Evolutionary conservation across 345 rosid genomes (phyloP).

Genomic region (Carallia brachiata): DNA sequence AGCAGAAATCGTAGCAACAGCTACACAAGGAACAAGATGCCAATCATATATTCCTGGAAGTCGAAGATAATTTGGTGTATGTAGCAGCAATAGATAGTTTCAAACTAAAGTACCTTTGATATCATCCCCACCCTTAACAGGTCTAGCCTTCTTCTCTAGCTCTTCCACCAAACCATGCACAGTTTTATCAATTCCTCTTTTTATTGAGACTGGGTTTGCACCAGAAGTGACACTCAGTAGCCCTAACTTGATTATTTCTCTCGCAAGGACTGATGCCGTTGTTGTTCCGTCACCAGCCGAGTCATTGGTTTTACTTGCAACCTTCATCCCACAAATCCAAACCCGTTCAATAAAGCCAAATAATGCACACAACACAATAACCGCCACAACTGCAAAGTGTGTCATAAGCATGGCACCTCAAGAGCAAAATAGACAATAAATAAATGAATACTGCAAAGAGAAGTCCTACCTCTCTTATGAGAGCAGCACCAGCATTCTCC

Average conservation of each 20-base stretch:
- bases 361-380: not conserved
- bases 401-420: too few species aligned
- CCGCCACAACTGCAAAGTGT: not conserved
- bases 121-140: constrained; percentile 88
- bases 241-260: constrained; percentile 88
- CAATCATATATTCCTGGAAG: not conserved
- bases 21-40: constrained; percentile 26
- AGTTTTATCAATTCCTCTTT: constrained; percentile 91
- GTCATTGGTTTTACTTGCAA: constrained; percentile 98
- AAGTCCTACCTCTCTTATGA: constrained; percentile 84
- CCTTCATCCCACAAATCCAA: constrained; percentile 39
- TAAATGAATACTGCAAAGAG: not conserved
- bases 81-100: not conserved
- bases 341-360: not conserved
- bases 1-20: constrained; percentile 91
- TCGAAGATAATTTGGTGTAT: not conserved
- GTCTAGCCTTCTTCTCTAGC: constrained; percentile 81
- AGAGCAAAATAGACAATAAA: not conserved
- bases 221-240: constrained; percentile 90
- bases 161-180: constrained; percentile 72
- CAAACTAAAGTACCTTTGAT: constrained; percentile 52
- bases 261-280: constrained; percentile 88
- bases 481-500: constrained; percentile 99
- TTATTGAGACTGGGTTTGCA: constrained; percentile 89
- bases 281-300: constrained; percentile 99